Evolutionary conservation across 164 flowering plant genomes (phyloP).

Genomic region (Cinnamomum chago): DNA sequence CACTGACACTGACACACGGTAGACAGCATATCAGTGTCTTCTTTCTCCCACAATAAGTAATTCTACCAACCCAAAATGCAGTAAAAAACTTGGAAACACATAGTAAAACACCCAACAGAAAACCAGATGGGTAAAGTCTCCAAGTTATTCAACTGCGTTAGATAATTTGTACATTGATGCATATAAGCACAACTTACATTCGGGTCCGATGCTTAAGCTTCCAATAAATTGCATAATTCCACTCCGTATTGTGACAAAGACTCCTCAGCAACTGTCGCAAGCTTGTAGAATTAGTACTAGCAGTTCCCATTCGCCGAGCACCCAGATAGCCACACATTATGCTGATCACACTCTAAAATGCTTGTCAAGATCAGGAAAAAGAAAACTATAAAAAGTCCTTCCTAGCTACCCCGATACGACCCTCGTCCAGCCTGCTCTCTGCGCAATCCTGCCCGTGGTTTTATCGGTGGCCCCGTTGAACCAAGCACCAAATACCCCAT

Average conservation of each 20-base stretch:
- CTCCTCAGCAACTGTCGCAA: slow-evolving; percentile 55
- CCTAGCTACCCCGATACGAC: slow-evolving; percentile 77
- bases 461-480: slow-evolving; percentile 62
- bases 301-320: slow-evolving; percentile 40
- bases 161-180: neutral
- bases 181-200: slow-evolving; percentile 44
- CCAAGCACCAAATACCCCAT: slow-evolving; percentile 41
- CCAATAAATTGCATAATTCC: slow-evolving; percentile 95
- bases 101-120: neutral
- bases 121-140: too few relatives aligned
- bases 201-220: slow-evolving; percentile 42
- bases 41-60: neutral
- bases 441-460: slow-evolving; percentile 64
- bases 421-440: slow-evolving; percentile 86
- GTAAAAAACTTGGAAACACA: neutral
- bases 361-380: neutral
- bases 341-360: neutral
- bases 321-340: neutral
- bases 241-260: slow-evolving; percentile 53
- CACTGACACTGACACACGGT: neutral
- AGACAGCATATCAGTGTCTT: neutral
- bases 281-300: slow-evolving; percentile 10
- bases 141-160: neutral
- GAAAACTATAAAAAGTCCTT: slow-evolving; percentile 3
- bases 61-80: neutral